Evolutionary conservation across 208 protist species (phyloP), one percentile per base, ranked within the genome.

Genomic region (Leishmania tarentolae): DNA sequence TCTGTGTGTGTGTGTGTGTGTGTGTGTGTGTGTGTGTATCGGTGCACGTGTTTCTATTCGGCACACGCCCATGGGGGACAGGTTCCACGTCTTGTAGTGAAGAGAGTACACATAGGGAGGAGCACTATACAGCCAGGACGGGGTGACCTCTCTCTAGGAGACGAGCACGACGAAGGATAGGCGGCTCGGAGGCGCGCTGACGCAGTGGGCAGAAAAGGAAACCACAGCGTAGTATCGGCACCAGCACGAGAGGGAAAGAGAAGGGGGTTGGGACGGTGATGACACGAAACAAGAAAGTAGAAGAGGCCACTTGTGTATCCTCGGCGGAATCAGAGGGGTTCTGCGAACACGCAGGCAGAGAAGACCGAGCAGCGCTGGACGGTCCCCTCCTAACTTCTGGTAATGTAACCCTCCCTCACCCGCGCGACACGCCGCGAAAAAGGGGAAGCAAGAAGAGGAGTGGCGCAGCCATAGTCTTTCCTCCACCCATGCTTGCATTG

Each of bases 21-120:
- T 76, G 24, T 61, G 72, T 76, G 72, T 76, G 50, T 76, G 72
- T 76, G 72, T 61, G 8, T 61, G 52, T 65, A n/a, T 35, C 71
- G 57, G 44, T 75, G 46, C 35, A 19, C 19, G 19, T 76, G 31
- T 65, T 28, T 57, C 8, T 40, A 46, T 44, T 70, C 37, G 17
- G 24, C 19, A 46, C 37, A 42, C 13, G 37, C 31, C 15, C 37
- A 13, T 21, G 13, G 19, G 65, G 5, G 21, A 19, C 13, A 46
- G 37, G 37, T 35, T 70, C 13, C 17, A 6, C 42, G 68, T 47
- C 42, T 70, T 11, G 0, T 40, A 47, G 37, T 9, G 35, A 46
- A 70, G 65, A 5, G 65, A n/a, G 65, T 68, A 68, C 37, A 46
- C 5, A 13, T 4, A 70, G 4, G 46, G 37, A 70, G 65, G 65